A percentile compares a stretch with the other conserved stretches of the same genome.
Conservation (phyloP, 73 alveolate genomes). For the Blepharisma japonicum region DNA sequence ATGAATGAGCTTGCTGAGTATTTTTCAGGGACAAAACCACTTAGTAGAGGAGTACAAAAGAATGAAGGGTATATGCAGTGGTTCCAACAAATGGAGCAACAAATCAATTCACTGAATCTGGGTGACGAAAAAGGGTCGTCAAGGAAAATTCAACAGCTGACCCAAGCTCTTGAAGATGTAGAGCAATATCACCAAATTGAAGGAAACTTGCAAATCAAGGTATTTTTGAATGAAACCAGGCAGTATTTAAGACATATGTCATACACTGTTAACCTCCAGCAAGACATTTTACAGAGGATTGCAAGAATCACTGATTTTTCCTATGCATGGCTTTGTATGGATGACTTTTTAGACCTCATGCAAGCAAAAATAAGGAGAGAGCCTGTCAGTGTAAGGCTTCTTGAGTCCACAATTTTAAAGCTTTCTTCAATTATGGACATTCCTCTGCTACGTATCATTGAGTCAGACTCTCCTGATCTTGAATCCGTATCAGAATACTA, state of each 20-base stretch:
- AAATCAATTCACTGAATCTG: too few species aligned
- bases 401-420: slow-evolving; percentile 86
- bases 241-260: too few species aligned
- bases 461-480: slow-evolving; percentile 86
- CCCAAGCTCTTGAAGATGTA: slow-evolving; percentile 42
- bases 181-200: slow-evolving; percentile 74
- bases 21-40: slow-evolving; percentile 65
- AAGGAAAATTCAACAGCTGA: too few species aligned
- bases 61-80: slow-evolving; percentile 78
- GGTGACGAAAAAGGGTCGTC: too few species aligned
- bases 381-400: slow-evolving; percentile 79
- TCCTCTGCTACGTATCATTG: slow-evolving; percentile 87
- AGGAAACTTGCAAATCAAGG: too few species aligned
- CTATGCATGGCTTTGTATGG: slow-evolving; percentile 89
- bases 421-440: slow-evolving; percentile 89
- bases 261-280: too few species aligned
- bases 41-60: slow-evolving; percentile 44
- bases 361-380: slow-evolving; percentile 69
- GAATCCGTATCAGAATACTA: slow-evolving; percentile 89
- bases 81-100: too few species aligned
- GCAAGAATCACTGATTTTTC: slow-evolving; percentile 87
- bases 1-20: slow-evolving; percentile 82
- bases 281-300: slow-evolving; percentile 54
- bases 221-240: too few species aligned
- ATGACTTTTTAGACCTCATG: slow-evolving; percentile 75